phyloP scores from a whole-genome alignment of 805 yeast species.

The Candida berthetii region DNA sequence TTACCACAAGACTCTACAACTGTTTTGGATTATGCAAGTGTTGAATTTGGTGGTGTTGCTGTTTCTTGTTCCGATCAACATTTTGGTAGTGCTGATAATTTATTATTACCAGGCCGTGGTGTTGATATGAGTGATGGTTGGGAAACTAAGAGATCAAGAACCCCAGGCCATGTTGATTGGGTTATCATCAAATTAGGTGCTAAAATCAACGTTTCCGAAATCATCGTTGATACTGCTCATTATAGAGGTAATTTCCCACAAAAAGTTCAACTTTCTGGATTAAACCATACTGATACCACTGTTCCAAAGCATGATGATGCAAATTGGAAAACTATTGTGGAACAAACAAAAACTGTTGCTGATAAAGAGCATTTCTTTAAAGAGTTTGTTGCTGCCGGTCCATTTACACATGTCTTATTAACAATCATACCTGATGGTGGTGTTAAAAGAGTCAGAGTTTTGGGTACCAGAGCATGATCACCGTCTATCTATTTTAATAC shows the following conservation, averaged over 20 bases:
- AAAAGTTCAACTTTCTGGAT: constrained; percentile 61
- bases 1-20: constrained; percentile 30
- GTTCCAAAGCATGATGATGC: constrained; percentile 34
- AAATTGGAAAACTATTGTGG: constrained; percentile 62
- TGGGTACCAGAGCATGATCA: constrained; percentile 40
- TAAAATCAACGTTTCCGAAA: constrained; percentile 43
- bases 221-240: constrained; percentile 87
- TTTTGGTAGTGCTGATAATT: constrained; percentile 87
- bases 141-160: constrained; percentile 91
- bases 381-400: constrained; percentile 22
- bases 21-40: constrained; percentile 72
- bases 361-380: constrained; percentile 68
- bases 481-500: no score
- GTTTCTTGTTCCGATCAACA: constrained; percentile 85
- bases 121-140: constrained; percentile 97
- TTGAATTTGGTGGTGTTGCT: constrained; percentile 84
- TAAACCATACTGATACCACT: constrained; percentile 24
- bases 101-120: constrained; percentile 91
- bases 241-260: constrained; percentile 95
- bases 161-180: constrained; percentile 87
- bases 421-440: constrained; percentile 97
- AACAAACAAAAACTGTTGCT: constrained; percentile 70
- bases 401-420: constrained; percentile 65
- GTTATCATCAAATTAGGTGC: constrained; percentile 78
- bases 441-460: constrained; percentile 81